phyloP scores from a whole-genome alignment of 108 stramenopile species.

The Craspedostauros australis region DNA sequence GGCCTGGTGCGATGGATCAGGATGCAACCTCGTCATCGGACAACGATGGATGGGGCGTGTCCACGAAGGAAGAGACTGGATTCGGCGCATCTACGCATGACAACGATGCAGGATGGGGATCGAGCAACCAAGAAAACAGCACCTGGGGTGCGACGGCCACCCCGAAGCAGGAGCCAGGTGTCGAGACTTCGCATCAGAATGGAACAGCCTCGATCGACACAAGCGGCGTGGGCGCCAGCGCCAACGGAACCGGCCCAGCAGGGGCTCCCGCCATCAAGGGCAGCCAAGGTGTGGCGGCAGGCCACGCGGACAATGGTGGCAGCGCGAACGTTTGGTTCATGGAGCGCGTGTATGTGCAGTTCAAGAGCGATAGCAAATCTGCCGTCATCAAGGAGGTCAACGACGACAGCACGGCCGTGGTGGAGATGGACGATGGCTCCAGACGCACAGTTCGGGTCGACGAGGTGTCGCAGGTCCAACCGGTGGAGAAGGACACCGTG shows the following conservation, averaged over 20 bases:
- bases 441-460: conserved; percentile 48
- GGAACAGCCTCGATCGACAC: too few relatives aligned
- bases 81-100: conserved; percentile 22
- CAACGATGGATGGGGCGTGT: conserved; percentile 20
- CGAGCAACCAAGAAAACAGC: conserved; percentile 31
- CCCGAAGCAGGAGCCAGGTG: conserved; percentile 25
- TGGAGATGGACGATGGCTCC: conserved; percentile 72
- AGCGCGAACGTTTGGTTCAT: conserved; percentile 88
- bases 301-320: conserved; percentile 47
- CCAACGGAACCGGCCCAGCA: too few relatives aligned
- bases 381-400: conserved; percentile 85
- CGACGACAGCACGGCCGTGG: conserved; percentile 53
- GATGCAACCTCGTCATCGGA: conserved; percentile 24
- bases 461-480: conserved; percentile 68
- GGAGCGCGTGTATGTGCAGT: conserved; percentile 84
- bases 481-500: conserved; percentile 83
- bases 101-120: conserved; percentile 47
- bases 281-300: conserved; percentile 27
- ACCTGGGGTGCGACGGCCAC: conserved; percentile 52
- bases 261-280: too few relatives aligned
- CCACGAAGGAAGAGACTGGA: conserved; percentile 18
- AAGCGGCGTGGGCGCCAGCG: too few relatives aligned
- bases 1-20: conserved; percentile 61
- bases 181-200: too few relatives aligned
- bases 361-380: conserved; percentile 44